Percentiles rank a stretch among this genome's conserved stretches.
phyloP scores from a whole-genome alignment of 495 filamentous ascomycete genomes.

The Talaromyces trachyspermus region DNA sequence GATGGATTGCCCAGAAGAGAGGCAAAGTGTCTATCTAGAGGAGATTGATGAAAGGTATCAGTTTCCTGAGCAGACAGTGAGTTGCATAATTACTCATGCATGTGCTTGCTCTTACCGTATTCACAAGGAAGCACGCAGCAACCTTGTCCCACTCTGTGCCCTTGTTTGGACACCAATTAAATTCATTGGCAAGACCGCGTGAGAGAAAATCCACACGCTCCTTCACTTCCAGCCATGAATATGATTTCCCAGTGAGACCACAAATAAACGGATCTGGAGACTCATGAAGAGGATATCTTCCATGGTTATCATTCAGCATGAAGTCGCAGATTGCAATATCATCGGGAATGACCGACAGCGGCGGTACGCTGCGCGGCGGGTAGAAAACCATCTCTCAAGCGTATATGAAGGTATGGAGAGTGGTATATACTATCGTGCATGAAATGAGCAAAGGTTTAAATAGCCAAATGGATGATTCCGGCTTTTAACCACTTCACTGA shows the following conservation, averaged over 20 bases:
- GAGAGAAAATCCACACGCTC: constrained; percentile 65
- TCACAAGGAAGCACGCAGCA: constrained; percentile 66
- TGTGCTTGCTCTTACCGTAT: constrained; percentile 66
- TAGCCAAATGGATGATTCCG: not conserved
- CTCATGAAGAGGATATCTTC: constrained; percentile 54
- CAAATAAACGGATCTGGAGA: constrained; percentile 75
- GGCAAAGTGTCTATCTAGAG: constrained; percentile 72
- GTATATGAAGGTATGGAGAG: no score
- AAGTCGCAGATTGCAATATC: constrained; percentile 72
- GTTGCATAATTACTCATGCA: not conserved
- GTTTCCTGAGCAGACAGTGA: not conserved
- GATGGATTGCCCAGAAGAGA: constrained; percentile 68
- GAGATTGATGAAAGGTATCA: not conserved
- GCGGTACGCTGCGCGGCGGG: constrained; percentile 59
- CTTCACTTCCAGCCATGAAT: constrained; percentile 56
- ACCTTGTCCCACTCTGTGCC: constrained; percentile 86
- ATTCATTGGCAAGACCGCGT: constrained; percentile 59
- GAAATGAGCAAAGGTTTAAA: no score
- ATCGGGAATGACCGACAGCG: constrained; percentile 66
- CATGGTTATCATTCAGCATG: constrained; percentile 67
- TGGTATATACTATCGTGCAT: no score
- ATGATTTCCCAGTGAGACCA: constrained; percentile 66
- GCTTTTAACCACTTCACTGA: no score
- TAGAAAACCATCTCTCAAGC: constrained; percentile 76
- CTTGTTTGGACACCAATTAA: constrained; percentile 66